Conservation (phyloP, 202 grass and related monocot genomes). For the Panicum hallii region DNA sequence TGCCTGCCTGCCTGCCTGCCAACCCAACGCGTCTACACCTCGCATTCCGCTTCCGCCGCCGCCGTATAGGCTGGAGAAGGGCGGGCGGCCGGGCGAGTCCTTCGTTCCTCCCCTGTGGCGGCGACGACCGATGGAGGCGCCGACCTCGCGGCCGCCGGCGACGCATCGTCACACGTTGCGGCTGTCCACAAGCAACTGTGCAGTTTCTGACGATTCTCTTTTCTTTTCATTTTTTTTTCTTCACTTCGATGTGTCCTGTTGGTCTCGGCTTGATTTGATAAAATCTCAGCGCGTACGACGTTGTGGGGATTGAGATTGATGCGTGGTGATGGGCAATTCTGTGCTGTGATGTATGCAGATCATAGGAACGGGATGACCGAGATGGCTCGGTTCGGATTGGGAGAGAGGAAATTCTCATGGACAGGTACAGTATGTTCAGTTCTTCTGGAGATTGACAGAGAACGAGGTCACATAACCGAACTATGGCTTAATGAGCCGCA, state of each 20-base stretch:
- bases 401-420: conserved; percentile 3
- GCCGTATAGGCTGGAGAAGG: not conserved
- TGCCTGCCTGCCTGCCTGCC: not conserved
- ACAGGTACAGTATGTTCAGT: conserved; percentile 16
- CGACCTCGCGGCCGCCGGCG: not conserved
- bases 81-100: not conserved
- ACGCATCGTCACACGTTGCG: not conserved
- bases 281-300: no score
- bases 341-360: conserved; percentile 28
- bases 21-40: not conserved
- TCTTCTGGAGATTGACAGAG: not conserved
- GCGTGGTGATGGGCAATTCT: not conserved
- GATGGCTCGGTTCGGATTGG: not conserved
- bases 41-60: not conserved
- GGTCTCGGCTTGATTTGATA: not conserved
- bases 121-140: not conserved
- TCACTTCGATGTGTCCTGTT: not conserved
- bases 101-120: not conserved
- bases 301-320: not conserved
- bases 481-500: not conserved
- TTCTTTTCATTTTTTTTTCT: not conserved
- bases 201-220: not conserved
- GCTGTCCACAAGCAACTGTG: conserved; percentile 13
- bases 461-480: not conserved
- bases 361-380: not conserved